Percentiles rank a stretch among this genome's conserved stretches.
Conservation (phyloP, 2,329 filamentous ascomycete species). For the Paecilomyces formosus region DNA sequence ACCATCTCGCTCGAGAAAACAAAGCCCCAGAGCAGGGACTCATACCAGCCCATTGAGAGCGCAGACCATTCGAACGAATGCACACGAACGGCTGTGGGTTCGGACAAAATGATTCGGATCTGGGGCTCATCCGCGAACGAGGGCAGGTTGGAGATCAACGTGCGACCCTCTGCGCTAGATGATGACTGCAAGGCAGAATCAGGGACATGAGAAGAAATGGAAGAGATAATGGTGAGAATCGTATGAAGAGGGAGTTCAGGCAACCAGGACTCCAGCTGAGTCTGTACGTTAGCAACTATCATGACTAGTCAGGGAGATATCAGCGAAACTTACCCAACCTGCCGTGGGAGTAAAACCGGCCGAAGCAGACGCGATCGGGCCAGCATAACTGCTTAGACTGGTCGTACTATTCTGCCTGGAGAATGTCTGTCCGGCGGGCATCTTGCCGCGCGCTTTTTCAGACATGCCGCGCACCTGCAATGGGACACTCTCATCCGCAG, state of each 20-base stretch:
- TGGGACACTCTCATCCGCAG: conserved; percentile 70
- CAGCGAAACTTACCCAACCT: conserved; percentile 52
- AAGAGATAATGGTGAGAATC: conserved; percentile 66
- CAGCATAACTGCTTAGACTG: conserved; percentile 62
- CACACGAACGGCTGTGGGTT: conserved; percentile 65
- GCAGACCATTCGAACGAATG: conserved; percentile 95
- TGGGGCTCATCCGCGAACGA: conserved; percentile 44
- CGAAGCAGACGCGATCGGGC: conserved; percentile 46
- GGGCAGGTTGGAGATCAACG: conserved; percentile 34
- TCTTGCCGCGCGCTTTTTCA: conserved; percentile 92
- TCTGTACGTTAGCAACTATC: conserved; percentile 9
- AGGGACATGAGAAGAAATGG: conserved; percentile 45
- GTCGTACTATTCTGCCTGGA: conserved; percentile 85
- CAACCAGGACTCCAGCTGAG: conserved; percentile 83
- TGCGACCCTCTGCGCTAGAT: conserved; percentile 32
- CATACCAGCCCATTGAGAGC: conserved; percentile 87
- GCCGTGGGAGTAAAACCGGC: conserved; percentile 67
- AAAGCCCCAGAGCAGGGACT: conserved; percentile 87
- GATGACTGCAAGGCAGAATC: conserved; percentile 37
- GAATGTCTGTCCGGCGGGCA: conserved; percentile 77
- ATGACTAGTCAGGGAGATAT: background rate
- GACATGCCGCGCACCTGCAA: conserved; percentile 86
- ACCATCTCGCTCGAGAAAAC: conserved; percentile 88
- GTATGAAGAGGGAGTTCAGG: conserved; percentile 84
- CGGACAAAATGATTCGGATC: conserved; percentile 59